These are phyloP conservation scores for Colletotrichum plurivorum DNA, from an alignment of 2,329 filamentous ascomycete genomes.

Conservation along the genomic window DNA sequence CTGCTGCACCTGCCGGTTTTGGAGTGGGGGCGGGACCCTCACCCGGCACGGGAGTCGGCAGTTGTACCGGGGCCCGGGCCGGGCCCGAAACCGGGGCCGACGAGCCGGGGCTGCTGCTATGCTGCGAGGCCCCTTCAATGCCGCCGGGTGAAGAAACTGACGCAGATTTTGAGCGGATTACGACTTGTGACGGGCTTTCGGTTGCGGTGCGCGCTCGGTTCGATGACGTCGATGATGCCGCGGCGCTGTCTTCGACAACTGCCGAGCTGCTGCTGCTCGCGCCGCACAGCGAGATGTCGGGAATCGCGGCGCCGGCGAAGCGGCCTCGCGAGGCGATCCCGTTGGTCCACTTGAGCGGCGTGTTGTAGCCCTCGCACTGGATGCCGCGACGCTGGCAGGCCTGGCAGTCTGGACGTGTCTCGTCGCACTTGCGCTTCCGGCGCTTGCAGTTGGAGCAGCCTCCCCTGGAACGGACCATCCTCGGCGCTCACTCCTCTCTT, in stretches of 20 bases:
- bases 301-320: slow-evolving; percentile 32
- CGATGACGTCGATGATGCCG: slow-evolving; percentile 1
- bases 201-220: background rate
- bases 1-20: background rate
- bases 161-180: background rate
- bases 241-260: background rate
- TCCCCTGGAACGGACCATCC: slow-evolving; percentile 39
- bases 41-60: no score
- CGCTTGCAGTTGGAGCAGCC: slow-evolving; percentile 41
- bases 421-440: slow-evolving; percentile 42
- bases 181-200: no score
- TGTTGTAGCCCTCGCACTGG: slow-evolving; percentile 39
- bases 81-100: no score
- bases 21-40: background rate
- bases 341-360: slow-evolving; percentile 40
- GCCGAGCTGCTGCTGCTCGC: background rate
- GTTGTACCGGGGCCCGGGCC: no score
- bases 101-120: background rate
- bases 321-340: slow-evolving; percentile 38
- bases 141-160: slow-evolving; percentile 2
- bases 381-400: slow-evolving; percentile 35
- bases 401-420: slow-evolving; percentile 39
- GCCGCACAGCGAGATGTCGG: slow-evolving; percentile 2
- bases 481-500: background rate
- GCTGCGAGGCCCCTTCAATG: background rate